phyloP scores from a whole-genome alignment of 768 basidiomycete species.

The Tulasnella sp. region DNA sequence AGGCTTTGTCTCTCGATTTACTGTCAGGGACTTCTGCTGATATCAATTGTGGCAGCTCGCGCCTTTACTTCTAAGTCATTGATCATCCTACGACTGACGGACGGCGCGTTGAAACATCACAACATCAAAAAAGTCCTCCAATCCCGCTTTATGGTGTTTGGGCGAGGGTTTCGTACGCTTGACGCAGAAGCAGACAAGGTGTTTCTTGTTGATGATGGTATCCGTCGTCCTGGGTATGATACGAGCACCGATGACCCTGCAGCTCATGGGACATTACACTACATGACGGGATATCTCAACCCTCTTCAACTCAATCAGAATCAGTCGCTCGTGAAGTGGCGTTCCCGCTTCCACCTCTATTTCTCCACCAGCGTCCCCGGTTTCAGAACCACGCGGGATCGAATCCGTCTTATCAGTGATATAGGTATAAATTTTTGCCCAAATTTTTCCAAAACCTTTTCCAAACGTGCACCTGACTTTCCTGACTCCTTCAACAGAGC shows the following conservation, averaged over 20 bases:
- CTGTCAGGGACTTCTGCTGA: too few species aligned
- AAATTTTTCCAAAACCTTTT: too few species aligned
- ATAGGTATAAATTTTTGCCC: neutral
- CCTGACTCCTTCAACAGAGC: neutral
- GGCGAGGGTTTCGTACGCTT: neutral
- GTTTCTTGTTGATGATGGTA: neutral
- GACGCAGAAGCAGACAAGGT: neutral
- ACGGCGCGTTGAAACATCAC: neutral
- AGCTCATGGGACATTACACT: neutral
- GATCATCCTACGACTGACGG: neutral
- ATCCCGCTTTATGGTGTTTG: neutral
- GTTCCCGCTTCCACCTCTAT: neutral
- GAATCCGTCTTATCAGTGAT: neutral
- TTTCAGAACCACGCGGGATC: neutral
- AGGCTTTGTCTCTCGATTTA: neutral
- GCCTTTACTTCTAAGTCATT: neutral
- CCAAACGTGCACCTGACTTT: too few species aligned
- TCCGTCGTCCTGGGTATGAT: neutral
- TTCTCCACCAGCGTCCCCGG: neutral
- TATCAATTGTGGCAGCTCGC: neutral
- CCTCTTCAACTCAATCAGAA: neutral
- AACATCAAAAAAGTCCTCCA: neutral
- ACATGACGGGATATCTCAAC: neutral
- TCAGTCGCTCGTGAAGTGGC: conserved; percentile 2
- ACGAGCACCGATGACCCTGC: neutral